A percentile compares a stretch with the other conserved stretches of the same genome.
Evolutionary conservation across 2,329 filamentous ascomycete species (phyloP).

Genomic region (Myriosclerotinia duriaeana): DNA sequence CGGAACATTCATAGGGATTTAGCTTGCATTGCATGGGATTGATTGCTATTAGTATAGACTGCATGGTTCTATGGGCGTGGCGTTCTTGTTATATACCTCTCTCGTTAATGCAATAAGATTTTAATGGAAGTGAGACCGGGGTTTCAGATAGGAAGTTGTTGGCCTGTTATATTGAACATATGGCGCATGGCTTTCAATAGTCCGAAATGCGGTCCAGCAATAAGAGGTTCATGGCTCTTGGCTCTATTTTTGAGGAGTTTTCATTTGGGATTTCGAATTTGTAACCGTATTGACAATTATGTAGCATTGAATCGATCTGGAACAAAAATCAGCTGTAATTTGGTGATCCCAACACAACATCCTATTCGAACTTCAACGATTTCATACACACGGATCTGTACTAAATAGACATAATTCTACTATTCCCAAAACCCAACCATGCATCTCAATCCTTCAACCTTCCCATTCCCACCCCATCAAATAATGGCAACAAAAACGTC

Average conservation of each 20-base stretch:
- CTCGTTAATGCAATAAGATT: neutral
- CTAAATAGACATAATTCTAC: neutral
- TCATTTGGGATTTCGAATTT: no score
- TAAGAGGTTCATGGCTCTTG: neutral
- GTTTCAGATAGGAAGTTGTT: neutral
- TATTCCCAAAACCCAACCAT: neutral
- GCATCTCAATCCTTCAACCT: slow-evolving; percentile 32
- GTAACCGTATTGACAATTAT: no score
- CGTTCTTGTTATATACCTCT: neutral
- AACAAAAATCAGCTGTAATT: no score
- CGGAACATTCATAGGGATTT: neutral
- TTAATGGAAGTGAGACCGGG: neutral
- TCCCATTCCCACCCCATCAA: slow-evolving; percentile 44
- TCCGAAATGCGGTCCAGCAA: neutral
- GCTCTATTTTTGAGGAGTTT: no score
- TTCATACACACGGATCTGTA: neutral
- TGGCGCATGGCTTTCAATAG: no score
- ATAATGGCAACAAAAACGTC: slow-evolving; percentile 43
- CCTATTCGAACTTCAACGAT: neutral
- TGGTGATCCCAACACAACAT: neutral
- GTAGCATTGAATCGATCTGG: no score
- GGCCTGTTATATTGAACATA: neutral
- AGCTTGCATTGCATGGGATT: neutral
- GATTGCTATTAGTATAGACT: neutral
- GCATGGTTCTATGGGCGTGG: neutral